Evolutionary conservation across 106 monocot genomes (phyloP), one percentile per base, ranked within the genome.

Genomic region (Dioscorea zingiberensis): DNA sequence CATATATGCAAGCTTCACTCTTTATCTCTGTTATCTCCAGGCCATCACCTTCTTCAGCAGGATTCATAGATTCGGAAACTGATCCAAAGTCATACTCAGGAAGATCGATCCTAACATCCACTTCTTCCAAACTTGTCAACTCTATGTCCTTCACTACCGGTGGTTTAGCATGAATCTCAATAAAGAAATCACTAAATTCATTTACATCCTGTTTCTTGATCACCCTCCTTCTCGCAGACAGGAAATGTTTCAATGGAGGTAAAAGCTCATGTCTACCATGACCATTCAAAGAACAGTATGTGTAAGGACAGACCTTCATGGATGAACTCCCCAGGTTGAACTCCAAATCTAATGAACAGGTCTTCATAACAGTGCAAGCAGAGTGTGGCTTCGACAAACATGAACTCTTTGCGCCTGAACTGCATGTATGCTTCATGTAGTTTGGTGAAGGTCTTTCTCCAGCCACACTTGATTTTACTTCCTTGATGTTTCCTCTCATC

Each of bases 221-320:
- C 71, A 75, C 11, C 23, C 65, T 58, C 66, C 79, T 70, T 29
- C 76, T 71, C 4, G 63, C 61, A 7, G 67, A 44, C 23, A 75
- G 21, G 61, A 84, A 80, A 17, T 65, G 15, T 66, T 65, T 68
- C 44, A 79, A 68, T 7, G 79, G 76, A 51, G 63, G 71, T 27
- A 54, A 6, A 53, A 75, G 67, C 66, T 71, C 67, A 62, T 69
- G 27, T 38, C 44, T 70, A 0, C 44, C n/a, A 70, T 82, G 84
- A 7, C 85, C 81, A 51, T 85, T 82, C 21, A 89, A 67, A 19
- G 85, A 85, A 69, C 89, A 89, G 28, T 85, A 76, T 12, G 56
- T 71, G 58, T 82, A 85, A 44, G 74, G 85, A 32, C 89, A 89
- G n/a, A n/a, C n/a, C n/a, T n/a, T n/a, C n/a, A n/a, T n/a, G n/a